These are phyloP conservation scores for Colletotrichum cuscutae DNA, from an alignment of 2,329 filamentous ascomycete species.

Conservation along the genomic window DNA sequence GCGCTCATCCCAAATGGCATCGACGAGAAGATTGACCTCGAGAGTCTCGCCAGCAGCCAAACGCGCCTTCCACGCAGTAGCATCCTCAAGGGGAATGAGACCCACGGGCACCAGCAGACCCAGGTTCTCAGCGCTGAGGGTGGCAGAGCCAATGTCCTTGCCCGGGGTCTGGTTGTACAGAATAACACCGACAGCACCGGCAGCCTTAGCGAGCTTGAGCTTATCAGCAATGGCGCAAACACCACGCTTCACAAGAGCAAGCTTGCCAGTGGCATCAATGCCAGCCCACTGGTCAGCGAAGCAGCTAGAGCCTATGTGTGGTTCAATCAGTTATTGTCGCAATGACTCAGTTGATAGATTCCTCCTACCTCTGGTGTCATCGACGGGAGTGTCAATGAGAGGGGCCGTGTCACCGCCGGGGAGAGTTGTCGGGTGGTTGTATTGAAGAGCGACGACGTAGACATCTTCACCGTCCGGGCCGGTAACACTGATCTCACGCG, in stretches of 20 bases:
- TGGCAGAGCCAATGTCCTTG: slow-evolving; percentile 55
- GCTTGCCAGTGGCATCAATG: slow-evolving; percentile 54
- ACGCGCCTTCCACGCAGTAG: slow-evolving; percentile 46
- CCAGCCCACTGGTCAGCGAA: slow-evolving; percentile 56
- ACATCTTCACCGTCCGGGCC: slow-evolving; percentile 58
- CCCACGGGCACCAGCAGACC: slow-evolving; percentile 49
- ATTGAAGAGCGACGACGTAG: slow-evolving; percentile 54
- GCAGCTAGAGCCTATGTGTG: slow-evolving; percentile 48
- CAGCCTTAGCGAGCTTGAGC: slow-evolving; percentile 53
- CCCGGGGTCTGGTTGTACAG: slow-evolving; percentile 71
- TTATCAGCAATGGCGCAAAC: slow-evolving; percentile 55
- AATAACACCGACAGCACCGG: slow-evolving; percentile 58
- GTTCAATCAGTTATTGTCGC: not conserved
- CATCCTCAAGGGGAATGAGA: slow-evolving; percentile 48
- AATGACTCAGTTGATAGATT: too few species aligned
- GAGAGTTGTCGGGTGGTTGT: slow-evolving; percentile 56
- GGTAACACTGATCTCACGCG: slow-evolving; percentile 52
- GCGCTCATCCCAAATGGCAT: slow-evolving; percentile 48
- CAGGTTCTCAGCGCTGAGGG: slow-evolving; percentile 57
- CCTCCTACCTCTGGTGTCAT: slow-evolving; percentile 42
- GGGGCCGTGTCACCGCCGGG: slow-evolving; percentile 48
- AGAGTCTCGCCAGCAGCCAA: slow-evolving; percentile 47
- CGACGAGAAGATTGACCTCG: slow-evolving; percentile 47
- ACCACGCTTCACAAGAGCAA: slow-evolving; percentile 58
- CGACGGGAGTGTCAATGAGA: slow-evolving; percentile 49